Conservation (phyloP, 139 green algal species). For the Asterochloris erici region DNA sequence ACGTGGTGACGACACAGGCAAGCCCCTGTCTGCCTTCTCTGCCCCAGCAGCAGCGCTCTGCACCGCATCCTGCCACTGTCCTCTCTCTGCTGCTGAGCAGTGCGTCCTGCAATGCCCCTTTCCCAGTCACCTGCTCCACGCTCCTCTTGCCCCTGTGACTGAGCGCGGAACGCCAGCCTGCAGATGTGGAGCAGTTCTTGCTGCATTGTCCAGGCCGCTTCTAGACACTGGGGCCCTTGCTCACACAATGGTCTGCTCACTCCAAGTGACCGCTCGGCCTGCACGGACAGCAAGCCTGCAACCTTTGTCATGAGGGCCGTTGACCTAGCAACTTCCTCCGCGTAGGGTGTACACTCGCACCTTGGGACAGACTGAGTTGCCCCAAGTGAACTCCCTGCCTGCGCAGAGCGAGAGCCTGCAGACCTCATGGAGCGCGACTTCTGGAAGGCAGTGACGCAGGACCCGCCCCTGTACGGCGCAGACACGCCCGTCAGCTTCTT, state of each 20-base stretch:
- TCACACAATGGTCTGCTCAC: too few relatives aligned
- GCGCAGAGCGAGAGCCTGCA: neutral
- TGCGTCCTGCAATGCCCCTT: too few relatives aligned
- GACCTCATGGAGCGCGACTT: constrained; percentile 63
- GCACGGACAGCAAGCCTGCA: neutral
- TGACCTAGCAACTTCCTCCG: neutral
- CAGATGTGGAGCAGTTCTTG: too few relatives aligned
- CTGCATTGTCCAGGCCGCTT: too few relatives aligned
- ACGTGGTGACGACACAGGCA: neutral
- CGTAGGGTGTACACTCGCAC: neutral
- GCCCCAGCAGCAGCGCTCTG: too few relatives aligned
- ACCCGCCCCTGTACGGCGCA: constrained; percentile 85
- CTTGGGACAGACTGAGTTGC: neutral
- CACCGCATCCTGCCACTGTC: too few relatives aligned
- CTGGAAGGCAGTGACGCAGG: constrained; percentile 72
- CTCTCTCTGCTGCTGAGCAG: too few relatives aligned
- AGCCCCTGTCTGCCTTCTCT: neutral
- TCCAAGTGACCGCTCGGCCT: too few relatives aligned
- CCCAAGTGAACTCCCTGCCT: neutral
- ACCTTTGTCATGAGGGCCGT: neutral
- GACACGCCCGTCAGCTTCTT: constrained; percentile 74
- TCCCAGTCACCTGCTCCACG: too few relatives aligned
- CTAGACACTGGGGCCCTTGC: too few relatives aligned
- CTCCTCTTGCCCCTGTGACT: too few relatives aligned
- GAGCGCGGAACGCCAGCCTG: too few relatives aligned